phyloP scores from a whole-genome alignment of 2,329 filamentous ascomycete genomes.

The Fusarium pseudonygamai region DNA sequence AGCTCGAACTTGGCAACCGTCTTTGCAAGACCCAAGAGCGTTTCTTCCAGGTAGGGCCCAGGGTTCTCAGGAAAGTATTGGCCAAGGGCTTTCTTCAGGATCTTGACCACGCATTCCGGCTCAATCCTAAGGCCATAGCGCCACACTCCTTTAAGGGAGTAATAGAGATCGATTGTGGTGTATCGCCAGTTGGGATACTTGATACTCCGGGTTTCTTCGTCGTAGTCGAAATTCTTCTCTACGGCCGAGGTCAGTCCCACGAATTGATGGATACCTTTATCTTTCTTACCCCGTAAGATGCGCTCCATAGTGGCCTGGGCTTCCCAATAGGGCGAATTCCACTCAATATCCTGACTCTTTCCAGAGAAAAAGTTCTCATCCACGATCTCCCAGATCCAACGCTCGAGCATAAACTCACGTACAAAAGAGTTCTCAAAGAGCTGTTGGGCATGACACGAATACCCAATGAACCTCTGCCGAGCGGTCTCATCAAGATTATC shows the following conservation, averaged over 20 bases:
- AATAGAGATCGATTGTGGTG: background rate
- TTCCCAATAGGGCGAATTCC: background rate
- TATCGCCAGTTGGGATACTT: background rate
- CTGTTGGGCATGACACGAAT: background rate
- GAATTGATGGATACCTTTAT: too few species aligned
- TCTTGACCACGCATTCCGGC: background rate
- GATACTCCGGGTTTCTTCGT: accelerated
- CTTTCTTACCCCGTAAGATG: background rate
- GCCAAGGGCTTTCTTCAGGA: background rate
- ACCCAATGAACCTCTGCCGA: background rate
- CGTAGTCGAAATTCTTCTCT: background rate
- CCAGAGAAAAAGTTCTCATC: background rate
- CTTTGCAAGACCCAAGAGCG: too few species aligned
- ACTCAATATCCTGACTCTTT: background rate
- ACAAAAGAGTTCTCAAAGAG: background rate
- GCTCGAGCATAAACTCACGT: background rate
- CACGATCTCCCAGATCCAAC: background rate
- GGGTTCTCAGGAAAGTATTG: background rate
- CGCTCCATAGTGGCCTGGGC: background rate
- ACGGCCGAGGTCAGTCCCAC: background rate
- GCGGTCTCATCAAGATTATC: background rate
- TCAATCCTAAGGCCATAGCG: background rate
- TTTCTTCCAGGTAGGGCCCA: too few species aligned
- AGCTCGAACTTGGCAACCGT: background rate
- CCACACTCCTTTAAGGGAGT: background rate